phyloP scores from a whole-genome alignment of 2,329 filamentous ascomycete genomes.

The Cladorrhinum sp. region DNA sequence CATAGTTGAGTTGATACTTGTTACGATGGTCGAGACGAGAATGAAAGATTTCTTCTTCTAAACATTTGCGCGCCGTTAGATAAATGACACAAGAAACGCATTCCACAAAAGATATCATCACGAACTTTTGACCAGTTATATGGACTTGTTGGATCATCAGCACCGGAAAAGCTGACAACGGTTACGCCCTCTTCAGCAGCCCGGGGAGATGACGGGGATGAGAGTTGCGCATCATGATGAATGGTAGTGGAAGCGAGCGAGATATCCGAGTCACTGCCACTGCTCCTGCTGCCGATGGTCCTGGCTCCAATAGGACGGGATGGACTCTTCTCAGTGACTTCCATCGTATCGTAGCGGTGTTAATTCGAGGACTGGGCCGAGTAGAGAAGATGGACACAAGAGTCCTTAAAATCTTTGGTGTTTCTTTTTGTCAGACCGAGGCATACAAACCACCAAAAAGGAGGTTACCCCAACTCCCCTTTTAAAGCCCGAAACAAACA shows the following conservation, averaged over 20 bases:
- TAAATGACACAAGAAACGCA: background rate
- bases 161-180: constrained; percentile 20
- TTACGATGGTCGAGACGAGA: constrained; percentile 23
- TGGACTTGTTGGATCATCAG: constrained; percentile 22
- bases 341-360: background rate
- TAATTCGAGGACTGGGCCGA: background rate
- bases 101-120: background rate
- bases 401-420: background rate
- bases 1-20: constrained; percentile 27
- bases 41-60: constrained; percentile 26
- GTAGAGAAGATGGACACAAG: background rate
- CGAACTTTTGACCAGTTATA: constrained; percentile 25
- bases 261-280: background rate
- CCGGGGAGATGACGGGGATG: background rate
- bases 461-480: background rate
- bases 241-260: background rate
- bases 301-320: background rate
- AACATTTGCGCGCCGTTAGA: background rate
- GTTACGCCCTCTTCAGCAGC: background rate
- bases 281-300: background rate
- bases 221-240: background rate
- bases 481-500: background rate
- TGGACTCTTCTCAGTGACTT: background rate
- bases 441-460: background rate
- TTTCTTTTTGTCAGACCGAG: background rate